Percentiles rank a stretch among this genome's conserved stretches.
These are phyloP conservation scores for Cryphonectria japonica DNA, from an alignment of 2,329 filamentous ascomycete species.

Conservation along the genomic window DNA sequence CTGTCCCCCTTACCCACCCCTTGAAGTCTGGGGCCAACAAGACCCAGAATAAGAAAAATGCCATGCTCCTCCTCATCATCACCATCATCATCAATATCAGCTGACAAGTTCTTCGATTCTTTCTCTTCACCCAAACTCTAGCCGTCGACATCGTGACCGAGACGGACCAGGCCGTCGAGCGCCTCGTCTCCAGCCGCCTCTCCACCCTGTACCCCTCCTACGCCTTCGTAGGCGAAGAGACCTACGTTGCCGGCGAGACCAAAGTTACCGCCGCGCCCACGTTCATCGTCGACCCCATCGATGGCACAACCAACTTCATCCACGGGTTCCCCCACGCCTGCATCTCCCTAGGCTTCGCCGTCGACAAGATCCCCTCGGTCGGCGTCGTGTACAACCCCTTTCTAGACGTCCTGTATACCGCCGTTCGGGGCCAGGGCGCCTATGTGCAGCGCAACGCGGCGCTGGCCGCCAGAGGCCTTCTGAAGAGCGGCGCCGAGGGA, in stretches of 20 bases:
- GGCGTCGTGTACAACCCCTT: conserved; percentile 84
- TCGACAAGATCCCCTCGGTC: conserved; percentile 64
- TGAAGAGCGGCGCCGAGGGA: conserved; percentile 23
- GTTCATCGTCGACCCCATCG: conserved; percentile 82
- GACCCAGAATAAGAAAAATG: background rate
- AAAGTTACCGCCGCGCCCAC: conserved; percentile 68
- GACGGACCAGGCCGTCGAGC: conserved; percentile 67
- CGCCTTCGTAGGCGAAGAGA: conserved; percentile 77
- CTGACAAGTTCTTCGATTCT: background rate
- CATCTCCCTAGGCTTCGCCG: conserved; percentile 74
- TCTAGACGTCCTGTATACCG: conserved; percentile 70
- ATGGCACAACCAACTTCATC: conserved; percentile 82
- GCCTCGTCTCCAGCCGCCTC: conserved; percentile 60
- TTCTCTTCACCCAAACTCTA: conserved; percentile 36
- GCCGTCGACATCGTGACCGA: conserved; percentile 72
- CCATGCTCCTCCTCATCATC: background rate
- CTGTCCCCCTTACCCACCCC: background rate
- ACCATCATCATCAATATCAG: background rate
- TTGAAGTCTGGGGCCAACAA: background rate
- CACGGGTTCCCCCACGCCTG: conserved; percentile 76
- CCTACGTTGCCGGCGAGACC: conserved; percentile 67
- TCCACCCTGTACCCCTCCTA: conserved; percentile 57
- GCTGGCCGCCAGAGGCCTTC: conserved; percentile 43
- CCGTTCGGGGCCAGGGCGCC: conserved; percentile 68
- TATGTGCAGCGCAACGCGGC: conserved; percentile 55